Conservation (phyloP, 139 green algal species). For the Spirogloea muscicola region DNA sequence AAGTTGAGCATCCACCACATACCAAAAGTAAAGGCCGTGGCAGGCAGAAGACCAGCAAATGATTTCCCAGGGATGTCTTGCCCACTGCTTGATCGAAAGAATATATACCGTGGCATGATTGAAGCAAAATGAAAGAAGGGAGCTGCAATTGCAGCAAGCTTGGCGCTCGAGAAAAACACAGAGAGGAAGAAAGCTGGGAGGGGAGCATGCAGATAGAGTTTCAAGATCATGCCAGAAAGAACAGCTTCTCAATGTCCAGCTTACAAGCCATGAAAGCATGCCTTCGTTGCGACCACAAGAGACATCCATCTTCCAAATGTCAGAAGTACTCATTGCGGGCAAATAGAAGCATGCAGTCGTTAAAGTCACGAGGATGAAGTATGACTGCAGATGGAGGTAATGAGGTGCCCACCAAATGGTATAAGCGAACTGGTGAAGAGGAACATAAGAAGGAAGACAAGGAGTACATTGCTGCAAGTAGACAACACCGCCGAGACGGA, state of each 20-base stretch:
- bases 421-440: slow-evolving; percentile 28
- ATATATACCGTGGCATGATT: slow-evolving; percentile 42
- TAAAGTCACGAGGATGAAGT: too few relatives aligned
- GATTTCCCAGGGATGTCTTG: slow-evolving; percentile 39
- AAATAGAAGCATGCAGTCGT: too few relatives aligned
- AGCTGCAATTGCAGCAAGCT: slow-evolving; percentile 36
- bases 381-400: too few relatives aligned
- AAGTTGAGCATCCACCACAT: too few relatives aligned
- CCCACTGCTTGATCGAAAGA: slow-evolving; percentile 29
- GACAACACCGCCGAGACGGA: too few relatives aligned
- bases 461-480: too few relatives aligned
- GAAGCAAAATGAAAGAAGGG: slow-evolving; percentile 34
- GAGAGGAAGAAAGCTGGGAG: slow-evolving; percentile 39
- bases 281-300: too few relatives aligned
- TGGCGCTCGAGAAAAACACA: slow-evolving; percentile 42
- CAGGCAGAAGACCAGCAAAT: slow-evolving; percentile 12
- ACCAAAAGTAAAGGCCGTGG: slow-evolving; percentile 47
- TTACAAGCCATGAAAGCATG: too few relatives aligned
- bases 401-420: slow-evolving; percentile 39
- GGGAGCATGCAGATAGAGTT: background rate
- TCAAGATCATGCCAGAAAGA: too few relatives aligned
- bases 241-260: too few relatives aligned
- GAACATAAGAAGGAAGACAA: slow-evolving; percentile 25
- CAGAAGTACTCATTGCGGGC: too few relatives aligned
- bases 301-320: too few relatives aligned